Conservation (phyloP, 2,329 filamentous ascomycete species). For the Didymella exigua region DNA sequence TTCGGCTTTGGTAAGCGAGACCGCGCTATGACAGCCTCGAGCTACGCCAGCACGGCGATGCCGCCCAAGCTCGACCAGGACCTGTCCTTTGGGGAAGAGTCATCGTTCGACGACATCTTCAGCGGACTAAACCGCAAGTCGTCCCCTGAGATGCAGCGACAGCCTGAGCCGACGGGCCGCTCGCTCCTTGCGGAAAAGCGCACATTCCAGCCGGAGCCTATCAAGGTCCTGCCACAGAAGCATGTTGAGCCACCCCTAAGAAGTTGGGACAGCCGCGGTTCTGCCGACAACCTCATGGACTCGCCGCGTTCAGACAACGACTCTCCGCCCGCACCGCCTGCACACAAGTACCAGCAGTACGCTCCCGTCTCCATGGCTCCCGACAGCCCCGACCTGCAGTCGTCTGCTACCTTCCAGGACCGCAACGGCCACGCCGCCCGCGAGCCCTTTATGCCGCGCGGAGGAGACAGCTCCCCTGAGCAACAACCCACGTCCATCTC, state of each 20-base stretch:
- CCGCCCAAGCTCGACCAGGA: constrained; percentile 58
- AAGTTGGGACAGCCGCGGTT: constrained; percentile 60
- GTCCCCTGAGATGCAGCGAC: constrained; percentile 34
- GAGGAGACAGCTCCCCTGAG: constrained; percentile 33
- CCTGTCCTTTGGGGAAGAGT: constrained; percentile 46
- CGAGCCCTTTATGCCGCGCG: constrained; percentile 32
- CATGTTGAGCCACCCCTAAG: constrained; percentile 56
- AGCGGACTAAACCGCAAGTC: constrained; percentile 37
- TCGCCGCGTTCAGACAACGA: constrained; percentile 46
- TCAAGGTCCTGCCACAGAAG: constrained; percentile 52
- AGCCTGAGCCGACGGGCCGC: constrained; percentile 32
- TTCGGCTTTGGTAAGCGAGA: constrained; percentile 24
- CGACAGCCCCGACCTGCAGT: constrained; percentile 39
- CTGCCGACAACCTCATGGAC: constrained; percentile 57
- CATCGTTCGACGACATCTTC: constrained; percentile 58
- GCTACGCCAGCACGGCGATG: constrained; percentile 56
- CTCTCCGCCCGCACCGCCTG: constrained; percentile 41
- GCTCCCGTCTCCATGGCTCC: constrained; percentile 38
- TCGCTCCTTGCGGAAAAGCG: constrained; percentile 46
- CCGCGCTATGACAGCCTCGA: constrained; percentile 56
- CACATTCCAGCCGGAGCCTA: constrained; percentile 49
- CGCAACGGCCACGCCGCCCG: constrained; percentile 26
- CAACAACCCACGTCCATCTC: constrained; percentile 32
- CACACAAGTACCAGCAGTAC: constrained; percentile 43
- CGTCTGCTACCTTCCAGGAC: constrained; percentile 35